Percentiles rank a stretch among this genome's conserved stretches.
Conservation (phyloP, 371 early-diverging fungal species). For the Nematocida homosporus region DNA sequence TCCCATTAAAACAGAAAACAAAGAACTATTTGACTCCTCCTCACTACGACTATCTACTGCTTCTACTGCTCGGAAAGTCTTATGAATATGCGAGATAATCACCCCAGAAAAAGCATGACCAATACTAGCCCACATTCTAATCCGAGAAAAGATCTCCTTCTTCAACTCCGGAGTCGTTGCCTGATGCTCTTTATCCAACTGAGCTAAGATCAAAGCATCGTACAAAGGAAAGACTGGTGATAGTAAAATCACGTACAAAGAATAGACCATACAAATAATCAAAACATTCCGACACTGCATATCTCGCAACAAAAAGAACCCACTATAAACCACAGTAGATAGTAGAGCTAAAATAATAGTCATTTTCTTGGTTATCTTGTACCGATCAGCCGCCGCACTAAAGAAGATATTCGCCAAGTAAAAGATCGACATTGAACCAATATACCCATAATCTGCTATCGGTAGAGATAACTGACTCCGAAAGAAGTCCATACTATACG, state of each 20-base stretch:
- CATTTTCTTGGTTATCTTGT: constrained; percentile 28
- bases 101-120: constrained; percentile 44
- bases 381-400: constrained; percentile 19
- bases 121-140: constrained; percentile 54
- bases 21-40: not conserved
- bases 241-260: constrained; percentile 12
- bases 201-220: constrained; percentile 35
- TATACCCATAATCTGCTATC: constrained; percentile 32
- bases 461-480: constrained; percentile 18
- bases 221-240: constrained; percentile 49
- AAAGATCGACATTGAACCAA: constrained; percentile 29
- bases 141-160: constrained; percentile 46
- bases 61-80: not conserved
- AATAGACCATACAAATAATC: constrained; percentile 8
- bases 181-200: constrained; percentile 20
- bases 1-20: constrained; percentile 20
- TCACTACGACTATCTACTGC: not conserved
- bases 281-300: not conserved
- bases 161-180: constrained; percentile 13
- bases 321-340: constrained; percentile 28
- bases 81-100: constrained; percentile 27
- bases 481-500: constrained; percentile 34
- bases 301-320: not conserved
- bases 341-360: constrained; percentile 6
- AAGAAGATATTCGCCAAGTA: constrained; percentile 32